These are phyloP conservation scores for Ceratocystiopsis minuta DNA, from an alignment of 2,329 filamentous ascomycete species.

Conservation along the genomic window DNA sequence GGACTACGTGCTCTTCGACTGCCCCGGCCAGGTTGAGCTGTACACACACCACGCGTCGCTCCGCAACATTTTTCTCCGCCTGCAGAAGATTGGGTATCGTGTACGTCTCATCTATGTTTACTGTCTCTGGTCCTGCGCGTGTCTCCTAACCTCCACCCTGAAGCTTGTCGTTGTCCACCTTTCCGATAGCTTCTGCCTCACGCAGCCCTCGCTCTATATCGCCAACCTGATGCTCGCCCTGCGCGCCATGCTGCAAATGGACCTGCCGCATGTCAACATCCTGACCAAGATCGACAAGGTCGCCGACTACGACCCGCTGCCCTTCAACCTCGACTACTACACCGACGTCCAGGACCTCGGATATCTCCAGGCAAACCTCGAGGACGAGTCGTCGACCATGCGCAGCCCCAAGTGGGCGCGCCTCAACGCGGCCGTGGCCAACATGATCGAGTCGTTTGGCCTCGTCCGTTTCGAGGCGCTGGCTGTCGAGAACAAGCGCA, in stretches of 20 bases:
- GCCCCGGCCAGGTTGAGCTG: constrained; percentile 88
- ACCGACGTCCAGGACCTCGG: constrained; percentile 89
- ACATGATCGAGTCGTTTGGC: constrained; percentile 75
- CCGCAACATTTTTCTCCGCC: constrained; percentile 74
- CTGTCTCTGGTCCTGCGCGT: neutral
- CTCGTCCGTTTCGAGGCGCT: constrained; percentile 85
- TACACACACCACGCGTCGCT: constrained; percentile 91
- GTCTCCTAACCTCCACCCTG: neutral
- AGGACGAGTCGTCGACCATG: constrained; percentile 55
- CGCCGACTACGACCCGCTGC: constrained; percentile 62
- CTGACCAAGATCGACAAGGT: constrained; percentile 97
- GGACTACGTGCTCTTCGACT: constrained; percentile 90
- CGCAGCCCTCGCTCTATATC: constrained; percentile 83
- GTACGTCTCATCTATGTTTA: constrained; percentile 31
- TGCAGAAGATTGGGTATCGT: constrained; percentile 84
- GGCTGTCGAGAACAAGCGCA: constrained; percentile 90
- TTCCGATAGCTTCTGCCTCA: constrained; percentile 84
- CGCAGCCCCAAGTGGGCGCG: constrained; percentile 61
- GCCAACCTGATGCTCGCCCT: constrained; percentile 85
- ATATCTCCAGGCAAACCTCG: constrained; percentile 65
- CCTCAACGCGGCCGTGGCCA: constrained; percentile 72
- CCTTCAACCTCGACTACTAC: constrained; percentile 93
- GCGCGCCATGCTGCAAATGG: constrained; percentile 95
- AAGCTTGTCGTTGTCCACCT: constrained; percentile 88
- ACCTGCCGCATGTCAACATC: constrained; percentile 88